Conservation (phyloP, 2,329 filamentous ascomycete genomes). For the Chrysoporthe puriensis region DNA sequence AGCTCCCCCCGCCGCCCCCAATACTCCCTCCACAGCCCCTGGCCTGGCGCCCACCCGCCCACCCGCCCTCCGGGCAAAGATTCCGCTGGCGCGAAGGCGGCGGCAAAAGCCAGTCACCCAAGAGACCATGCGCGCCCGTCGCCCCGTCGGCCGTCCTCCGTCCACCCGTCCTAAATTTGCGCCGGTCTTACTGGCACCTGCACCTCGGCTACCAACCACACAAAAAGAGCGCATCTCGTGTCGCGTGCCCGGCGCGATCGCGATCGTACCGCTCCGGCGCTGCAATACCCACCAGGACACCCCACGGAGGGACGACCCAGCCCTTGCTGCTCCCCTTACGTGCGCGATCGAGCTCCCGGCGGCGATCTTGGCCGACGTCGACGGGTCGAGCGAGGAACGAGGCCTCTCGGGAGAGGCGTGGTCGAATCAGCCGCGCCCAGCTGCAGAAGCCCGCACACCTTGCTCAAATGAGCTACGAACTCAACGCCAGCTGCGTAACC, state of each 20-base stretch:
- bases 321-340: background rate
- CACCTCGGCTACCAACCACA: constrained; percentile 14
- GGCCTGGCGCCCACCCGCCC: background rate
- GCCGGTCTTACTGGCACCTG: constrained; percentile 22
- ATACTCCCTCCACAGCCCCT: background rate
- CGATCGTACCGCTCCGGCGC: background rate
- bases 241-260: constrained; percentile 20
- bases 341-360: background rate
- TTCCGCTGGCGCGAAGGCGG: constrained; percentile 21
- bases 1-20: no score
- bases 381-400: constrained; percentile 14
- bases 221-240: constrained; percentile 20
- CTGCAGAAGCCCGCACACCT: constrained; percentile 48
- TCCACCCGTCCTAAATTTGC: constrained; percentile 18
- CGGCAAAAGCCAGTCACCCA: constrained; percentile 1
- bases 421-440: constrained; percentile 37
- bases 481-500: constrained; percentile 50
- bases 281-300: background rate
- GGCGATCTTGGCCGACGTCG: constrained; percentile 19
- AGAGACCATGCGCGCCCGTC: background rate
- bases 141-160: constrained; percentile 15
- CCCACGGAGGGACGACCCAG: background rate
- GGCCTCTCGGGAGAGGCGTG: constrained; percentile 33
- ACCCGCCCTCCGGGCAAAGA: background rate
- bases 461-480: constrained; percentile 47